phyloP scores from a whole-genome alignment of 441 rosid species.

The Metrosideros polymorpha region DNA sequence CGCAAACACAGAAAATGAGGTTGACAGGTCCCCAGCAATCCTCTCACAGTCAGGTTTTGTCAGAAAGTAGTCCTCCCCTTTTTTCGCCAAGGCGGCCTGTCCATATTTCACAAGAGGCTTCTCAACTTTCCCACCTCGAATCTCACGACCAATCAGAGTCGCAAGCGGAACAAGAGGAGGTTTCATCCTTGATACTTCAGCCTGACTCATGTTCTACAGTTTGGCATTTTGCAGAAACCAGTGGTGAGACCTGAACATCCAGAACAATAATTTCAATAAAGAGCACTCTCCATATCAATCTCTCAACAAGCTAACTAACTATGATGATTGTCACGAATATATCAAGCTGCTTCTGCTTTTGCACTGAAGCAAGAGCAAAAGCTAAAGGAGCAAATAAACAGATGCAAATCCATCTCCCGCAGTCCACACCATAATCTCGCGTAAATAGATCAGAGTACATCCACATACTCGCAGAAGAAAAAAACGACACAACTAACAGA shows the following conservation, averaged over 20 bases:
- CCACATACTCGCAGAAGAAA: background rate
- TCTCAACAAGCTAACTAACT: background rate
- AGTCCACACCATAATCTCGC: background rate
- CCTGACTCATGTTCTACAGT: conserved; percentile 57
- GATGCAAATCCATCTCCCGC: background rate
- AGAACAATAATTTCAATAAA: background rate
- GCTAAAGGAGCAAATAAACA: background rate
- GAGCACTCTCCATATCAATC: background rate
- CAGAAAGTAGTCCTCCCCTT: conserved; percentile 93
- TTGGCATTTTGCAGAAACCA: conserved; percentile 36
- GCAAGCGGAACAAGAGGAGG: conserved; percentile 81
- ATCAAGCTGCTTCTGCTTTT: background rate
- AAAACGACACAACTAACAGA: background rate
- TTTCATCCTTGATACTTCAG: conserved; percentile 50
- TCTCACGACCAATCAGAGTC: conserved; percentile 85
- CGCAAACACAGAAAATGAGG: conserved; percentile 88
- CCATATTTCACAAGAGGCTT: conserved; percentile 81
- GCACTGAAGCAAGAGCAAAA: background rate
- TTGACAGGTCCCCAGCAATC: conserved; percentile 62
- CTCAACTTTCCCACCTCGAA: conserved; percentile 78
- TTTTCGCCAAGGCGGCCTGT: conserved; percentile 92
- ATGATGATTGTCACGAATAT: background rate
- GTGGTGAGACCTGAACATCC: conserved; percentile 15
- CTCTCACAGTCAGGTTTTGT: conserved; percentile 73
- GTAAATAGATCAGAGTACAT: background rate